Evolutionary conservation across 306 rosid genomes (phyloP), one percentile per base, ranked within the genome.

Genomic region (Ormosia emarginata): DNA sequence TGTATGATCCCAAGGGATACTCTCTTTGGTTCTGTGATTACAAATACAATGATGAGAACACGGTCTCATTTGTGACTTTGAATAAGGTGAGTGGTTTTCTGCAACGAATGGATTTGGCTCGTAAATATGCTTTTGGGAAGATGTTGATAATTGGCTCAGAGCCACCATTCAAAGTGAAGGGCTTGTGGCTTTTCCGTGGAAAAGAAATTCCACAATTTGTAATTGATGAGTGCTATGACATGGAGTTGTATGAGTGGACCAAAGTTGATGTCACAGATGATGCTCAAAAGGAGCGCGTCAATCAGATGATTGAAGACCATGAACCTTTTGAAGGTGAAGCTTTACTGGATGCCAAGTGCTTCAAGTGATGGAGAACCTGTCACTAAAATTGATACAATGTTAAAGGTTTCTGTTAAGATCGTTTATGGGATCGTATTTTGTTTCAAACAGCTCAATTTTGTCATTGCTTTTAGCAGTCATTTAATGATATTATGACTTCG

Each of bases 141-240:
- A 91, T 91, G 98, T 90, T 93, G 0, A 86, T 93, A 66, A 90
- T 93, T 15, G 93, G 97, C 29, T 85, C 92, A 4, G 75, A 82
- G 82, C 85, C 93, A 33, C 98, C 98, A 0, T 93, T 44, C 63
- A 91, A 93, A 89, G 97, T 93, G 89, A 88, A 90, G 86, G 97
- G 97, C 8, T 73, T 91, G 77, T 93, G 97, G 98, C 93, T 93
- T 79, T 91, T 93, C 94, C 93, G 97, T n/a, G 97, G 98, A 36
- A 89, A 79, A 67, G 98, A 93, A 64, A 75, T 93, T 32, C 94
- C 98, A 0, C 63, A 86, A 61, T 91, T 91, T 62, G 90, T 93
- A 46, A 29, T 89, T 2, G 82, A 91, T 6, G 98, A 93, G 79
- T 93, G 97, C 91, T 93, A 91, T 15, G 97, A 91, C 78, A 91